Evolutionary conservation across 768 basidiomycete genomes (phyloP), one percentile per base, ranked within the genome.

Genomic region (Pleurotus salmoneostramineus): DNA sequence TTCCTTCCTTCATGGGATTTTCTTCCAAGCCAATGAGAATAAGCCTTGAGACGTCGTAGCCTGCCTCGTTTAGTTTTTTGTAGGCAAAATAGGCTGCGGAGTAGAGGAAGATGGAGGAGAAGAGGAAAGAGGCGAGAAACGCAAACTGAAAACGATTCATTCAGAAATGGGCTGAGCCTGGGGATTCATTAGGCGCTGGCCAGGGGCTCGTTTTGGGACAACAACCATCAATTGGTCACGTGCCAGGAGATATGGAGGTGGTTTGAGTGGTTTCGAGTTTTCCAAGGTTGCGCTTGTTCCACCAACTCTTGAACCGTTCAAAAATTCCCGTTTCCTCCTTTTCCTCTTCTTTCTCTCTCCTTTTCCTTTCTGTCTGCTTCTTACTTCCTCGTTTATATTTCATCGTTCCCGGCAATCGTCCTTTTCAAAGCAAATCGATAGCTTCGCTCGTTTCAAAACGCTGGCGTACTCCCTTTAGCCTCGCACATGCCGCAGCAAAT

Each of bases 21-120:
- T 54, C 56, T 61, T 31, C 61, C 32, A 86, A 75, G 57, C 87
- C 87, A 49, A 86, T 67, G 67, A 89, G 84, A 63, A 88, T 87
- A 67, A 89, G 67, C 15, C 79, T 69, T 31, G 80, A 74, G 57
- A 84, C 45, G 72, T 83, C 73, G 77, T 82, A 85, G 64, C 85
- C 86, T 7, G 80, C 78, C 6, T 74, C 76, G 5, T 65, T 64
- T 62, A 90, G 83, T 57, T 64, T 73, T 15, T 66, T 49, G 61
- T 72, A 66, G 60, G 85, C 46, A 63, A 73, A 74, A 63, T 70
- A 72, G 56, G 76, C 71, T 65, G 75, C 56, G 59, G 73, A 56
- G 64, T 83, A 61, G 71, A 90, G 85, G 56, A 72, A 17, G 34
- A 68, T 34, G 60, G 86, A 78, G 49, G 80, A 74, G 64, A 65